phyloP scores from a whole-genome alignment of 805 yeast genomes.

The Lipomyces sp. region DNA sequence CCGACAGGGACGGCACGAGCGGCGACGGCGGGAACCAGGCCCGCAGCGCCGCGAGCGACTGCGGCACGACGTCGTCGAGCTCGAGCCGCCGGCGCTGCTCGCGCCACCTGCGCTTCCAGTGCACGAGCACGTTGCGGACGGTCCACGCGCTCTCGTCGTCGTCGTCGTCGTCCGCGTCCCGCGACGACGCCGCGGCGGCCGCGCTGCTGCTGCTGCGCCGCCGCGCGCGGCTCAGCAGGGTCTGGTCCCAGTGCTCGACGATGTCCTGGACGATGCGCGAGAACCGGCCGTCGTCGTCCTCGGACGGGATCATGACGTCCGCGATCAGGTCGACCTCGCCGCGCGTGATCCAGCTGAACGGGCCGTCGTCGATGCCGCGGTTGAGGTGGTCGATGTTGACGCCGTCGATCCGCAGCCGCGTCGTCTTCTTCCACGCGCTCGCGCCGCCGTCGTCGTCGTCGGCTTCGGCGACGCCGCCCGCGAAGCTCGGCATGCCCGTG shows the following conservation, averaged over 20 bases:
- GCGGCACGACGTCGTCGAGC: conserved; percentile 2
- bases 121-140: conserved; percentile 9
- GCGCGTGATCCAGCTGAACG: conserved; percentile 93
- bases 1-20: too few relatives aligned
- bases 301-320: conserved; percentile 77
- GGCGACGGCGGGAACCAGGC: too few relatives aligned
- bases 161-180: conserved; percentile 15
- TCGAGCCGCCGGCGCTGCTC: conserved; percentile 1
- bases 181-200: too few relatives aligned
- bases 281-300: conserved; percentile 49
- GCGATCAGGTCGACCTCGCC: conserved; percentile 94
- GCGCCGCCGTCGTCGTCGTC: conserved; percentile 27
- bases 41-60: neutral
- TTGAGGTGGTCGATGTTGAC: conserved; percentile 85
- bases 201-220: neutral
- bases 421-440: conserved; percentile 56
- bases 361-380: conserved; percentile 78
- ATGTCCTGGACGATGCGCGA: conserved; percentile 40
- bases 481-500: neutral
- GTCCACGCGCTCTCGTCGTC: conserved; percentile 26
- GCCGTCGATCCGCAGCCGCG: conserved; percentile 79
- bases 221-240: conserved; percentile 26
- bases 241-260: conserved; percentile 43
- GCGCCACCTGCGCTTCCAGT: neutral
- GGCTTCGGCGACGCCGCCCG: conserved; percentile 41